A percentile compares a stretch with the other conserved stretches of the same genome.
These are phyloP conservation scores for Xylariaceae sp. DNA, from an alignment of 2,329 filamentous ascomycete species.

Conservation along the genomic window DNA sequence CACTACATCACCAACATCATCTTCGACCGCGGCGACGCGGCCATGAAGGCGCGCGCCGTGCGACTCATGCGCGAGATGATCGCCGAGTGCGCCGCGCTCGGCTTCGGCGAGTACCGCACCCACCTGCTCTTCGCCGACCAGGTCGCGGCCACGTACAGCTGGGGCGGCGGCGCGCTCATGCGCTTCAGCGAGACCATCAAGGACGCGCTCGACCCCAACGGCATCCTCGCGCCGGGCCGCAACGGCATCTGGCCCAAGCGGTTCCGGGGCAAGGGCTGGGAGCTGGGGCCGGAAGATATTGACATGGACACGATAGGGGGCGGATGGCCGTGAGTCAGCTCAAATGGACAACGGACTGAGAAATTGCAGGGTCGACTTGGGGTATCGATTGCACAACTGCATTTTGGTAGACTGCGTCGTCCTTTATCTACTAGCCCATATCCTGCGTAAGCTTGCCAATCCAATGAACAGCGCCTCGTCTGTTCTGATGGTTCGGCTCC, in stretches of 20 bases:
- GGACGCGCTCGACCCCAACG: conserved; percentile 35
- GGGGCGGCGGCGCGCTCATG: conserved; percentile 33
- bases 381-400: too few relatives aligned
- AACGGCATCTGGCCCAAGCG: conserved; percentile 29
- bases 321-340: conserved; percentile 4
- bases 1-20: conserved; percentile 49
- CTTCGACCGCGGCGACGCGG: conserved; percentile 37
- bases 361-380: conserved; percentile 1
- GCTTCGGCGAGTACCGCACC: conserved; percentile 40
- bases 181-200: conserved; percentile 37
- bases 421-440: conserved; percentile 40
- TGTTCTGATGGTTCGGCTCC: conserved; percentile 73
- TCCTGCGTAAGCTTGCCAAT: conserved; percentile 56
- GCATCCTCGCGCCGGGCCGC: conserved; percentile 28
- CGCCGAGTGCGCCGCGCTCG: conserved; percentile 31
- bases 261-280: conserved; percentile 24
- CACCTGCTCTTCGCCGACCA: conserved; percentile 40
- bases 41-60: conserved; percentile 24
- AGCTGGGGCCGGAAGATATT: conserved; percentile 17
- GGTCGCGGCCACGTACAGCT: conserved; percentile 38
- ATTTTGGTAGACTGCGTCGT: too few relatives aligned
- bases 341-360: neutral
- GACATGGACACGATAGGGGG: conserved; percentile 13
- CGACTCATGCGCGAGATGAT: conserved; percentile 27
- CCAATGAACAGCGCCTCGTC: conserved; percentile 79